Conservation (phyloP, 805 yeast species). For the Schizosaccharomyces pombe region DNA sequence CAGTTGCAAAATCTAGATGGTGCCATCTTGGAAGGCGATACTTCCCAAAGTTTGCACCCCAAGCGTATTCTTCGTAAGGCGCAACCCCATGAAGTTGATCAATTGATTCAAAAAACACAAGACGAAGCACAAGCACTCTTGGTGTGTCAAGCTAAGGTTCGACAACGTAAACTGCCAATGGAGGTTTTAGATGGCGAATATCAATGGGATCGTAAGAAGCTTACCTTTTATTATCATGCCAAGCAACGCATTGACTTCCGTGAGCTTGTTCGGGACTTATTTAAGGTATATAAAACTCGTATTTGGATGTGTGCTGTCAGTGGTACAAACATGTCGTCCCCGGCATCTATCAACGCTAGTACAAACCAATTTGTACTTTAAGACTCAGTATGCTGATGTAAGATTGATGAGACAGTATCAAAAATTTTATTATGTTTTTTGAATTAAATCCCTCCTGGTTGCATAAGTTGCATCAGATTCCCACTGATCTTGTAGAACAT, state of each 20-base stretch:
- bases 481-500: no score
- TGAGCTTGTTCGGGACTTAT: constrained; percentile 51
- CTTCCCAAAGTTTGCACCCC: constrained; percentile 14
- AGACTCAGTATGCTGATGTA: no score
- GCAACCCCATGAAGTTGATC: constrained; percentile 33
- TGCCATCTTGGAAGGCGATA: no score
- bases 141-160: constrained; percentile 36
- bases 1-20: no score
- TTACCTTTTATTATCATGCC: constrained; percentile 43
- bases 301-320: constrained; percentile 70
- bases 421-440: no score
- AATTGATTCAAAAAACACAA: constrained; percentile 30
- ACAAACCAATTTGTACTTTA: no score
- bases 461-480: no score
- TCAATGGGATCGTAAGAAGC: constrained; percentile 64
- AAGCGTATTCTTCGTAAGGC: constrained; percentile 46
- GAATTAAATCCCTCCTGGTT: no score
- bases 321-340: not conserved
- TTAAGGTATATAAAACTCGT: constrained; percentile 52
- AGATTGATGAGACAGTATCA: no score
- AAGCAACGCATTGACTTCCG: constrained; percentile 55
- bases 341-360: not conserved
- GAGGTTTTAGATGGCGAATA: constrained; percentile 54
- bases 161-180: constrained; percentile 29
- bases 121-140: constrained; percentile 51